Conservation (phyloP, 441 rosid species). For the Pelargonium myrrhifolium region DNA sequence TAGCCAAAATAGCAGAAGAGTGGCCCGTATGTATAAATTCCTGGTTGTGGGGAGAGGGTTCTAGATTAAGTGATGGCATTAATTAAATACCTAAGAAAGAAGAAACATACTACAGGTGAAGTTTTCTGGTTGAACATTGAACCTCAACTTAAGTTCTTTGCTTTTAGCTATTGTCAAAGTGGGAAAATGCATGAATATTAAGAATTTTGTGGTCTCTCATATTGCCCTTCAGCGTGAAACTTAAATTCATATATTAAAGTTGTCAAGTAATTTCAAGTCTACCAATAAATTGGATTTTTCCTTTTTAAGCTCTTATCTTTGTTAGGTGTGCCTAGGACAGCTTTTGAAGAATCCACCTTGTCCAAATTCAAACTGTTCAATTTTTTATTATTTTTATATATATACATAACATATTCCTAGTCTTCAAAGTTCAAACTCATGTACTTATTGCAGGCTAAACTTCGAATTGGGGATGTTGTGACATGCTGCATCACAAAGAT, state of each 20-base stretch:
- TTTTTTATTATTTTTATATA: too few species aligned
- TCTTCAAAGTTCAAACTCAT: constrained; percentile 1
- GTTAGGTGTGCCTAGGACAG: neutral
- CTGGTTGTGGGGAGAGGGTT: neutral
- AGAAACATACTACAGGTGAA: neutral
- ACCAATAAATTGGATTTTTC: neutral
- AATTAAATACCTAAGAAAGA: neutral
- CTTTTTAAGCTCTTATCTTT: neutral
- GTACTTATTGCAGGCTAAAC: constrained; percentile 53
- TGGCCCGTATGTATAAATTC: neutral
- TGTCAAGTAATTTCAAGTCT: neutral
- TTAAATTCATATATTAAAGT: neutral
- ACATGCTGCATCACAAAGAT: constrained; percentile 71
- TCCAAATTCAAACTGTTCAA: constrained; percentile 8
- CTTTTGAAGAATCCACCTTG: constrained; percentile 27
- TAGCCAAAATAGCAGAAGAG: neutral
- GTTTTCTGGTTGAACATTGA: neutral
- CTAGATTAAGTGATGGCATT: neutral
- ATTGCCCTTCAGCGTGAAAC: neutral
- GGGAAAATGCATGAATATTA: neutral
- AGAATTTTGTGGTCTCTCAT: constrained; percentile 1
- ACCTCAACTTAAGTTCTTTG: neutral
- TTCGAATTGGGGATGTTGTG: constrained; percentile 82
- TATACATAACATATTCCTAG: neutral
- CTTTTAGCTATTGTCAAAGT: neutral